Evolutionary conservation across 495 filamentous ascomycete species (phyloP), one percentile per base, ranked within the genome.

Genomic region (Echria macrotheca): DNA sequence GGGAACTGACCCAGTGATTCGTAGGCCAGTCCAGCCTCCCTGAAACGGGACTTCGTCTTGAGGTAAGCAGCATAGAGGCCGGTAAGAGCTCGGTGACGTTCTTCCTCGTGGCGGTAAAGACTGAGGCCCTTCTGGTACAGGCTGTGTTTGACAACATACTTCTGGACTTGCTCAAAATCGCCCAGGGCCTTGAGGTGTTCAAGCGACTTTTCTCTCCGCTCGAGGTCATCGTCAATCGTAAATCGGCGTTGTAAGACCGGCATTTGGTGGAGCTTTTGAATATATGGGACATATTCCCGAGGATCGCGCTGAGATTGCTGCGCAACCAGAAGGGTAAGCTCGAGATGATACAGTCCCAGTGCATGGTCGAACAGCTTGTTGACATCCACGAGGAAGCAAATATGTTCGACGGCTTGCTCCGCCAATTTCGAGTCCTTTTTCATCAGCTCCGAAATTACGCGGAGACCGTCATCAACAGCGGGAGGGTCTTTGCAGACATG

Each of bases 231-330:
- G 64, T 97, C 93, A 42, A 98, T 95, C 32, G 82, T 80, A 55
- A 87, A 96, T 33, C 82, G 77, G 24, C 85, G 80, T 15, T 87
- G 80, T 14, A 83, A 65, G 17, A 77, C 69, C 0, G 83, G 65
- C 59, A 93, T 73, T 43, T 83, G 73, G 61, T 96, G 89, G 7
- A 96, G 76, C 17, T 81, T 83, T 59, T 95, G 88, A 33, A 97
- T 77, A 65, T 95, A 96, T 11, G 93, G 94, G 14, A 98, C 78
- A 56, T 98, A 98, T 69, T 98, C 93, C 53, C 91, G 75, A 12
- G 93, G 93, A 55, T 98, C 93, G 64, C 89, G 87, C 67, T 98
- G 93, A 11, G 91, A 91, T 64, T 96, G 89, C 59, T 98, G 93
- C 4, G 94, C 93, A 32, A 98, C 85, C 40, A 95, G 71, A 10